Base-by-base conservation (phyloP, 495 filamentous ascomycete genomes). In the Cryomyces minteri region DNA sequence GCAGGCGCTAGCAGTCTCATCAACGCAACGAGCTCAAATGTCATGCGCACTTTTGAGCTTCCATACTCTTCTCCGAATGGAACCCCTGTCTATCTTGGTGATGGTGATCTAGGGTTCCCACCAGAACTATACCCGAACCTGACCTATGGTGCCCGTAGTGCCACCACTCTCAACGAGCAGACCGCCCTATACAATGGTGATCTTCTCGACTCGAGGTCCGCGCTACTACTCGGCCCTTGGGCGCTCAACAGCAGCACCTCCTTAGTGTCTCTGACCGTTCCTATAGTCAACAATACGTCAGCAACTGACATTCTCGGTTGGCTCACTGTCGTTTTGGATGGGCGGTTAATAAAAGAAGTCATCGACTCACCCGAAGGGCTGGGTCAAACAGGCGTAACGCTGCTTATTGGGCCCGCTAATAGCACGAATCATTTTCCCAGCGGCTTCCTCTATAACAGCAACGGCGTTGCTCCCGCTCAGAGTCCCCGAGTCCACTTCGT, bases 241-340 rank as follows among this genome's bases (percentile, higher is more conserved):
- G 59, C 65, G 25, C 56, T 87, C 46, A 88, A 92, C 55, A 57
- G 66, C 11, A 74, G 71, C 0, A 81, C 76, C 41, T 76, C 77
- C n/a, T 55, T 92, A n/a, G 48, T 88, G n/a, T 92, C 84, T 28
- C 58, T 92, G 45, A 88, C 84, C 2, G 53, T 84, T 14, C 81
- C 84, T 0, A 73, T 92, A 31, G 67, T 83, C 45, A 74, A 77
- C 46, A 77, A 78, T 50, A 67, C 67, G 3, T 72, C 68, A 7
- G 45, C 52, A 37, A 59, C 60, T 11, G 71, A 77, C 44, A 71
- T 82, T 4, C 69, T 92, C 9, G 84, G 81, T 4, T 92, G 76
- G 60, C 70, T 86, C 64, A 88, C 82, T 3, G 57, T 83, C 2
- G 64, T 88, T 31, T 68, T 77, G n/a, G 74, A 76, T 43, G 77